phyloP scores from a whole-genome alignment of 768 basidiomycete genomes.

The Lenzites betulinus region DNA sequence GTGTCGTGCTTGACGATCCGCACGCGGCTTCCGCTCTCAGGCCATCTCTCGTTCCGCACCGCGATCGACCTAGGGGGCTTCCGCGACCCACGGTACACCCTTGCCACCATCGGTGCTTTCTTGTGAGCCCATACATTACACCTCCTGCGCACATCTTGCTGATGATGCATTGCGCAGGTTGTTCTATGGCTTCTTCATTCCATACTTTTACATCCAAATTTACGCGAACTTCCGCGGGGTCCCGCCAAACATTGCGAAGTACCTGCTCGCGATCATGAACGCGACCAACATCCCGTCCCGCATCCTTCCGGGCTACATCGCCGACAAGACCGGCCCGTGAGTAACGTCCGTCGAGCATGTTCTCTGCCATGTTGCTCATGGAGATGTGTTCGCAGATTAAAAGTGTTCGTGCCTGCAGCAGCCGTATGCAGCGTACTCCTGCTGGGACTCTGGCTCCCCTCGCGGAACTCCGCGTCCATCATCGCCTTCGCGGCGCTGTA shows the following conservation, averaged over 20 bases:
- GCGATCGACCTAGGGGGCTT: slow-evolving; percentile 33
- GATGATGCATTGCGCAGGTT: slow-evolving; percentile 14
- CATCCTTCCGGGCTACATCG: slow-evolving; percentile 34
- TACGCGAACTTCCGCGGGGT: slow-evolving; percentile 33
- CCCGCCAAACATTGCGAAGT: slow-evolving; percentile 24
- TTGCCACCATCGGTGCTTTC: slow-evolving; percentile 25
- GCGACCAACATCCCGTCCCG: slow-evolving; percentile 33
- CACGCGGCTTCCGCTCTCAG: slow-evolving; percentile 30
- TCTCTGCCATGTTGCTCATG: no score
- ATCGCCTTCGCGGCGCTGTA: slow-evolving; percentile 35
- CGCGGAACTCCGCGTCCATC: slow-evolving; percentile 28
- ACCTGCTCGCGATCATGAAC: slow-evolving; percentile 37
- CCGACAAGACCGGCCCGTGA: slow-evolving; percentile 32
- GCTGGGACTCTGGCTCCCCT: slow-evolving; percentile 33
- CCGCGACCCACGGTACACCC: slow-evolving; percentile 26
- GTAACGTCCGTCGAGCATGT: slow-evolving; percentile 9
- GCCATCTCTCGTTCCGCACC: slow-evolving; percentile 25
- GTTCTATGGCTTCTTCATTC: slow-evolving; percentile 37
- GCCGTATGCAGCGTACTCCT: slow-evolving; percentile 28
- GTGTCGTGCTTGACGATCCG: slow-evolving; percentile 31
- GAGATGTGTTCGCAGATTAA: slow-evolving; percentile 22
- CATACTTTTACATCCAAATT: slow-evolving; percentile 38
- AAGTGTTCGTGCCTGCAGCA: slow-evolving; percentile 32
- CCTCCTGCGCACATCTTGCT: background rate
- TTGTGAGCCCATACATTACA: slow-evolving; percentile 20